Base-by-base conservation (phyloP, 2,329 filamentous ascomycete genomes). In the Ophiostoma piceae region DNA sequence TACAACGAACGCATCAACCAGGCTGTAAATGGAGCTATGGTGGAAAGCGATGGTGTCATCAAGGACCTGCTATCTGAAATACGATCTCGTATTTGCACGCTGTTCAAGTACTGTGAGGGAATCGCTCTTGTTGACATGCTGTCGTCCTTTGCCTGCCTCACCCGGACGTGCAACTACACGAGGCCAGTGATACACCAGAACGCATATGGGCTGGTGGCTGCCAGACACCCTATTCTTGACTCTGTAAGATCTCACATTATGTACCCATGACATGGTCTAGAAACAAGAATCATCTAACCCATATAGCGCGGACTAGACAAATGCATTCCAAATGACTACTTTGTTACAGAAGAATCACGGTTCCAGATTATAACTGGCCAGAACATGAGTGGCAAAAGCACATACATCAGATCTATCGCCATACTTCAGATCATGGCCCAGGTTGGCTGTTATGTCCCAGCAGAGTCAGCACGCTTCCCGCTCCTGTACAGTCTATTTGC, bases 381-480 rank as follows among this genome's bases (percentile, higher is more conserved):
- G 77, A 99, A 99, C 75, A 99, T 99, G 95, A 96, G 92, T 74
- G 95, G 94, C 0, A 99, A 98, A 78, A 96, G 91, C 73, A 99
- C 94, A 0, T 98, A 97, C 76, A 97, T 98, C 72, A 88, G 92
- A 67, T 90, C 91, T 1, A 83, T 96, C 32, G 92, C 94, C 0
- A 81, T 99, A 41, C 87, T 96, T 76, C 88, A 91, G 64, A 88
- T 99, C 71, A 97, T 99, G 93, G 92, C 92, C 0, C 95, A 99
- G 75, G 88, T 97, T 68, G 94, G 94, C 2, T 91, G 88, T 74
- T 98, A 96, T 77, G 90, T 98, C 0, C 95, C 95, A 0, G 94
- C 93, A 0, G 83, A 89, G 39, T 95, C 92, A 75, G 95, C 93
- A 0, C 88, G 89, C 0, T 90, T 98, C 73, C 87, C 93, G 0